Base-by-base conservation (phyloP, 352 stramenopile genomes). In the Phytophthora megakarya region DNA sequence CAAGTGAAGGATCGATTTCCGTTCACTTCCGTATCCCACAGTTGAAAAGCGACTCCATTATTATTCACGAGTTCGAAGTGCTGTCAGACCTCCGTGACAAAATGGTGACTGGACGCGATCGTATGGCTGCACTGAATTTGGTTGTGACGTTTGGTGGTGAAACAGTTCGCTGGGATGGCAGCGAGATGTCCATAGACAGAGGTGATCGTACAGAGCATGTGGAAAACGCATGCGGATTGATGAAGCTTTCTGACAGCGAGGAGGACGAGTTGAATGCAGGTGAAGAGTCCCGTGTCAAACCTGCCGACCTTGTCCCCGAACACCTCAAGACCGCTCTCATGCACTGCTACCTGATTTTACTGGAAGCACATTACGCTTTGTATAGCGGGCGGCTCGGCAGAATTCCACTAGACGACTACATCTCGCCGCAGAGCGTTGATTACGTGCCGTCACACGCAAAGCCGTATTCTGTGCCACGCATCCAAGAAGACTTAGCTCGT, bases 271-370 rank as follows among this genome's bases (percentile, higher is more conserved):
- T 49, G n/a, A 16, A 28, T 28, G 46, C 11, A 32, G 18, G 46
- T 19, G 37, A 46, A 19, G 37, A 11, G 12, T 23, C 22, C 3
- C 16, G 5, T 6, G 11, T 47, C 19, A 38, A 59, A 32, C 37
- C 50, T 30, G 38, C n/a, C 11, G 50, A 58, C 11, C 9, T 58
- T 5, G 8, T 59, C 23, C 25, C 37, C 3, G 1, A 59, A 16
- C 12, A 49, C 8, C 23, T 49, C 16, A 23, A 48, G 1, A 12
- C 3, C 18, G 53, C 18, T 3, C 21, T 61, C 0, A 19, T 38
- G n/a, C 42, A 61, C 16, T 53, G 43, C 16, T 61, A 61, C 22
- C 16, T 48, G 5, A 49, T 51, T 7, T 1, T 57, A 4, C 19
- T 65, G 5, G 45, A 39, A 50, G 19, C 56, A 23, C 51, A 28